Evolutionary conservation across 495 filamentous ascomycete genomes (phyloP), one percentile per base, ranked within the genome.

Genomic region (Sporormia fimetaria): DNA sequence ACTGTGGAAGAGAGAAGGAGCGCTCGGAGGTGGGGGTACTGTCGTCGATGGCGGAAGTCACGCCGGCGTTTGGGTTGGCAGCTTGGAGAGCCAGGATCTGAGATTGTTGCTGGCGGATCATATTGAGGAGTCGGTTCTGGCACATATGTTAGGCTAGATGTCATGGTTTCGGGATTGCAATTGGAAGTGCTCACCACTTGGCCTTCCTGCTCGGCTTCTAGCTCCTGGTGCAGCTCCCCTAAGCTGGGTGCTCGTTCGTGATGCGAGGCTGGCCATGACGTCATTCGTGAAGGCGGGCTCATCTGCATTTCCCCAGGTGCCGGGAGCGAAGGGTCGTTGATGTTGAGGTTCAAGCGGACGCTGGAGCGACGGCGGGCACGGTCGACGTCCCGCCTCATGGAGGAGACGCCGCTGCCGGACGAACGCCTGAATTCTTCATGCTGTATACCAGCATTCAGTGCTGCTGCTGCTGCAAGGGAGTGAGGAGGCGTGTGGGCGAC

Each of bases 191-290:
- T 30, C 64, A 84, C 80, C 60, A 98, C 90, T 64, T 94, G 88
- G 8, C 78, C 85, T 61, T 98, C 90, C 60, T 94, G 87, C 57
- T 98, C 90, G 34, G 80, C 82, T 61, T 98, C 90, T 5, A 95
- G 67, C 57, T 94, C 84, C 53, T 98, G 88, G 56, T 95, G 87
- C 25, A 98, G 68, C 61, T 95, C 88, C n/a, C 88, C 88, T 30
- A 95, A 61, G 40, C 83, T 93, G 1, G 86, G 86, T 6, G 81
- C 64, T 7, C 75, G 73, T 34, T 73, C 72, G 52, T 66, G 66
- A 33, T 51, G 55, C 1, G 48, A 61, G 42, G 36, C 48, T 32
- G 37, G 53, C 57, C 18, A 57, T 20, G 28, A 37, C 9, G 23
- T 22, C 6, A 33, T 21, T 33, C 52, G 9, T 16, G 27, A 24